Evolutionary conservation across 2,329 filamentous ascomycete genomes (phyloP).

Genomic region (Fusarium sp.): DNA sequence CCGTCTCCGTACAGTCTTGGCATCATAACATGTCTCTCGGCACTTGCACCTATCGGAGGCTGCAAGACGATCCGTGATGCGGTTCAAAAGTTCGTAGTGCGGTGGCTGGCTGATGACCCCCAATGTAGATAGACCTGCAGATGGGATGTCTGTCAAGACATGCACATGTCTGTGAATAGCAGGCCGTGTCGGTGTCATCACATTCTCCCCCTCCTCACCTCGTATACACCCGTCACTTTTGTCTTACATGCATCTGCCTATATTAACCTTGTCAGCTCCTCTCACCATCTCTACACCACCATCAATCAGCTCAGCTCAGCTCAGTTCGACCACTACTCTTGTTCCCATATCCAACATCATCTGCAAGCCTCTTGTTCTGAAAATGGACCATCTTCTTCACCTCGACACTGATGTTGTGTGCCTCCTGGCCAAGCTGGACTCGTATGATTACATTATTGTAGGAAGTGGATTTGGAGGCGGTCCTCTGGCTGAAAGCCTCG

Average conservation of each 20-base stretch:
- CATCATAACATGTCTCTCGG: neutral
- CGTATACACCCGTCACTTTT: neutral
- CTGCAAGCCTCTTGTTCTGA: neutral
- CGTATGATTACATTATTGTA: conserved; percentile 35
- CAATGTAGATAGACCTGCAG: neutral
- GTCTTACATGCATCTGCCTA: conserved; percentile 7
- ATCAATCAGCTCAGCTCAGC: neutral
- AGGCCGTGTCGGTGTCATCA: neutral
- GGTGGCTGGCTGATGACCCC: neutral
- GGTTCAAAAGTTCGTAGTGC: neutral
- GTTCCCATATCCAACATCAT: neutral
- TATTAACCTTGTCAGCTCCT: neutral
- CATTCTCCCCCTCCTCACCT: neutral
- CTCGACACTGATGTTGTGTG: conserved; percentile 29
- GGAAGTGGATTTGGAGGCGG: conserved; percentile 30
- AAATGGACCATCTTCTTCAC: conserved; percentile 31
- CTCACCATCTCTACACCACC: neutral
- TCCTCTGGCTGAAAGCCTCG: conserved; percentile 24
- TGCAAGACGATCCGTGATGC: neutral
- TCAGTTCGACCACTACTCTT: neutral
- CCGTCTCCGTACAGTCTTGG: neutral
- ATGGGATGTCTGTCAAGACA: neutral
- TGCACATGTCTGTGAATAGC: neutral
- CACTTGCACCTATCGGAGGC: neutral
- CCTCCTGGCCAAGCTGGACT: conserved; percentile 24